Evolutionary conservation across 192 early-diverging fungal genomes (phyloP), one percentile per base, ranked within the genome.

Genomic region (Gryganskiella cystojenkinii): DNA sequence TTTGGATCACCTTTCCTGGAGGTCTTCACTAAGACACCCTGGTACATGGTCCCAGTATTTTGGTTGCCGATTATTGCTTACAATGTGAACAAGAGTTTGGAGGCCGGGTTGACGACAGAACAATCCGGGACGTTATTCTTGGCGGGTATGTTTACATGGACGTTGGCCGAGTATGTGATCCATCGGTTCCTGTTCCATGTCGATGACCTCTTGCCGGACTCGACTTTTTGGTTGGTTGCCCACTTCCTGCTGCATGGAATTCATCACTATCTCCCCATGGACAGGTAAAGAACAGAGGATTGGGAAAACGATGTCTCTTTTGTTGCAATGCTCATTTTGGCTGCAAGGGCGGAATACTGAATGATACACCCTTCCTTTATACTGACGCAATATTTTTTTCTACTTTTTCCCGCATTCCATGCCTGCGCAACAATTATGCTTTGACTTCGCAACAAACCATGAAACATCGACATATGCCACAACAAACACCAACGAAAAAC

Each of bases 221-320:
- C 93, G 55, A 91, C 88, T n/a, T 59, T 90, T 31, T 89, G 90
- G 17, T 85, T 96, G 62, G 80, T 87, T 6, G 61, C 91, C 11
- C 97, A 99, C 69, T 99, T 99, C 74, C 58, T 93, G 71, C 84
- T 96, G 28, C 97, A 99, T 74, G 97, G 97, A 24, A 93, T 99
- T 35, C 97, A 99, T 81, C 95, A 99, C 75, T 97, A 92, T 79
- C 79, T 99, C 31, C 97, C 97, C 15, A 97, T 97, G 95, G 95
- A 99, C 72, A 92, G 85, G 88, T 93, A 83, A 67, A 80, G 49
- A 11, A 31, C 51, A 17, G n/a, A n/a, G n/a, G n/a, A n/a, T n/a
- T n/a, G n/a, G n/a, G n/a, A 43, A 20, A 22, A 28, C 56, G 45
- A 20, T 50, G 19, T 17, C 34, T 25, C 44, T 42, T 35, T 25